A percentile compares a stretch with the other conserved stretches of the same genome.
These are phyloP conservation scores for Podila epicladia DNA, from an alignment of 192 early-diverging fungal genomes.

Conservation along the genomic window DNA sequence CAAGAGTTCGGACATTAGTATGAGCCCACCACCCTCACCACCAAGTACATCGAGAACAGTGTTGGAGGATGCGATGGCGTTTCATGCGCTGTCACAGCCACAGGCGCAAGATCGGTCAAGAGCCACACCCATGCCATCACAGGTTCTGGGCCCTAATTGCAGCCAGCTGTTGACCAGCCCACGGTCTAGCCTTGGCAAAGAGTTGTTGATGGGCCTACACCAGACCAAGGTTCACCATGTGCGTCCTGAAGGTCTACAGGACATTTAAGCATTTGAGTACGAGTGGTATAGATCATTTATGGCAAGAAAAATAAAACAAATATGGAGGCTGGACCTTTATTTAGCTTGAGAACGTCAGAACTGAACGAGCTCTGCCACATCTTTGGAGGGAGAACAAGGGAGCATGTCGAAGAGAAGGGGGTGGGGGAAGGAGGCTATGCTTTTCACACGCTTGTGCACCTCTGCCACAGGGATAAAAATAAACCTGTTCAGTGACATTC, in stretches of 20 bases:
- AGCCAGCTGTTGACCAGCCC: neutral
- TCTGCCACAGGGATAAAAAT: too few species aligned
- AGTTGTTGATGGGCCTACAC: conserved; percentile 1
- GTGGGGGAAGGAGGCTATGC: too few species aligned
- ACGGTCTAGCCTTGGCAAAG: neutral
- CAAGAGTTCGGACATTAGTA: neutral
- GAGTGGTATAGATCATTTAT: too few species aligned
- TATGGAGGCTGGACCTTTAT: too few species aligned
- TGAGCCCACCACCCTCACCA: conserved; percentile 32
- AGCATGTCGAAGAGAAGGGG: too few species aligned
- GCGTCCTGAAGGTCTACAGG: neutral
- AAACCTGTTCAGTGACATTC: too few species aligned
- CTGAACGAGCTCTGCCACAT: too few species aligned
- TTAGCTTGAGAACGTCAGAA: too few species aligned
- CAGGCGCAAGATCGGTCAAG: neutral
- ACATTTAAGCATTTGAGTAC: neutral
- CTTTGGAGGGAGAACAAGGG: too few species aligned
- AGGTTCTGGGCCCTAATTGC: neutral
- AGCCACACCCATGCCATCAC: neutral
- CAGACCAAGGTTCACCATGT: neutral
- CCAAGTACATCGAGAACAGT: neutral
- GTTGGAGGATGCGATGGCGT: conserved; percentile 5
- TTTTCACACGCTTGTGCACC: too few species aligned
- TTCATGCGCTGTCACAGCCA: conserved; percentile 2
- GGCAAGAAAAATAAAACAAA: too few species aligned